phyloP scores from a whole-genome alignment of 331 rosid species.

The Malus hybrid region DNA sequence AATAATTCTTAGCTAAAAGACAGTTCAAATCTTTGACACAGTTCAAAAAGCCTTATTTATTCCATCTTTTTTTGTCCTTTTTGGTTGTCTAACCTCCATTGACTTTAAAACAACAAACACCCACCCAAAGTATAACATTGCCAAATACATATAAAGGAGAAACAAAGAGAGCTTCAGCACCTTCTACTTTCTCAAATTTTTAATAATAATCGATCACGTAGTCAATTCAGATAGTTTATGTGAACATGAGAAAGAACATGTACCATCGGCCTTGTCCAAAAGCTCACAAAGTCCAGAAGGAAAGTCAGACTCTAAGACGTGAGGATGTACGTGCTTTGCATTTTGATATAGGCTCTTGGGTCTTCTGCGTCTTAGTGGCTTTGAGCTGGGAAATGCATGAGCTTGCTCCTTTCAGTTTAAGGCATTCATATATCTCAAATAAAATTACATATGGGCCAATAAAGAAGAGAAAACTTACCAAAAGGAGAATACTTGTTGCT shows the following conservation, averaged over 20 bases:
- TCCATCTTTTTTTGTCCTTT: neutral
- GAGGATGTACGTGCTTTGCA: conserved; percentile 36
- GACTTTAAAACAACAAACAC: neutral
- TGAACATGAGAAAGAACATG: conserved; percentile 15
- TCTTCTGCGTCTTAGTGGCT: conserved; percentile 37
- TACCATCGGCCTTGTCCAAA: conserved; percentile 58
- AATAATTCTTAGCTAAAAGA: neutral
- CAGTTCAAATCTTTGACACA: neutral
- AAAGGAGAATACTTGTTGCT: conserved; percentile 35
- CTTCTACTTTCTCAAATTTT: neutral
- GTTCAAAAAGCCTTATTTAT: neutral
- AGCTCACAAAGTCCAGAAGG: conserved; percentile 31
- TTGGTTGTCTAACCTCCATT: neutral
- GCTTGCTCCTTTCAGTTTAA: conserved; percentile 19
- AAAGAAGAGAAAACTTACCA: conserved; percentile 29
- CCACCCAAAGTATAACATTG: neutral
- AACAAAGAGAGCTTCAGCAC: neutral
- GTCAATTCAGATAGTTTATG: neutral
- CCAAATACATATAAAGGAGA: neutral
- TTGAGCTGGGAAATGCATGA: conserved; percentile 43
- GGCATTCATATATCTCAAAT: conserved; percentile 10
- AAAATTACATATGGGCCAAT: neutral
- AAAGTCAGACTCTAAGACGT: conserved; percentile 25
- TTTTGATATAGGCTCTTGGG: conserved; percentile 22
- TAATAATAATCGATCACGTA: neutral